Base-by-base conservation (phyloP, 2,329 filamentous ascomycete species). In the Verticillium albo-atrum region DNA sequence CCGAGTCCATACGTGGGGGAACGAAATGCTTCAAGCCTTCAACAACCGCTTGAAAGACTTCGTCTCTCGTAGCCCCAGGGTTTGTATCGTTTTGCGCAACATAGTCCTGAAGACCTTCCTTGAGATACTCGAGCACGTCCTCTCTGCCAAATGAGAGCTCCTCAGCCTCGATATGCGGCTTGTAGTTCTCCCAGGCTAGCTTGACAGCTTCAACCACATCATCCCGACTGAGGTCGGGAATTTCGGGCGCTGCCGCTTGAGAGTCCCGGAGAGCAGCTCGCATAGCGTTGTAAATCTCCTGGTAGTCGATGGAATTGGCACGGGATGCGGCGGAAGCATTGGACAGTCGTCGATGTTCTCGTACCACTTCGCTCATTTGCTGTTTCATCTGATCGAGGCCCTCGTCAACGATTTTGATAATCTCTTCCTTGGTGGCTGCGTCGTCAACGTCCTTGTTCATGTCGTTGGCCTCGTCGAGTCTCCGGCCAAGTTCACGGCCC, bases 141-240 rank as follows among this genome's bases (percentile, higher is more conserved):
- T 97, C 92, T 5, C 92, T 85, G 71, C 97, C 94, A 1, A 98
- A 79, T 2, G 93, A 94, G 63, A 96, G 90, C 67, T 96, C 92
- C 67, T 97, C 89, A 4, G 96, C 82, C 66, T 96, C 89, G 56
- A 97, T 92, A 67, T 97, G 92, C 1, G 94, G 94, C 74, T 96
- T 96, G 75, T 96, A 96, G 58, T 88, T 91, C 70, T 97, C 94
- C 86, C 92, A 96, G 1, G 93, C 94, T 66, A 97, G 92, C 66
- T 88, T 88, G 15, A 98, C 90, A 3, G 93, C 92, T 28, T 90
- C 84, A 2, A 98, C 83, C 35, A 98, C 91, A 60, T 96, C 91
- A 55, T 97, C 91, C 65, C 90, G 86, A 66, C 87, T 88, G 54
- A 91, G 75, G n/a, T 78, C 75, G 10, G 75, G 76, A 37, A 75